phyloP scores from a whole-genome alignment of 1,139 yeast species.

The Meyerozyma smithsonii region DNA sequence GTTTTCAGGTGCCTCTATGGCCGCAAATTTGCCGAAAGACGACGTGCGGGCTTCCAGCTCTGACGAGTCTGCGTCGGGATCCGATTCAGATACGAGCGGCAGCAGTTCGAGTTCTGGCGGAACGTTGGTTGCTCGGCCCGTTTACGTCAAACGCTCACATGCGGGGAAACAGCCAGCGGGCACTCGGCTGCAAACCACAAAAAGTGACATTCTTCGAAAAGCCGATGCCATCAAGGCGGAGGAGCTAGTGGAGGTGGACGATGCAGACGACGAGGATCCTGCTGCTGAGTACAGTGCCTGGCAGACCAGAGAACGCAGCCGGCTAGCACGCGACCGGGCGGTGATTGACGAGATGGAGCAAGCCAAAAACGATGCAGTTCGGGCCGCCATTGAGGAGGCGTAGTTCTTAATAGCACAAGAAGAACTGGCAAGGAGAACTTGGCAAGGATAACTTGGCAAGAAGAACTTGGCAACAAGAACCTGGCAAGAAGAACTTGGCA shows the following conservation, averaged over 20 bases:
- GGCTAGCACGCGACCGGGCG: conserved; percentile 41
- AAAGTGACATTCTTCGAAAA: conserved; percentile 1
- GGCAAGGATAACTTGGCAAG: too few species aligned
- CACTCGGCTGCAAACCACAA: neutral
- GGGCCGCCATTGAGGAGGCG: too few species aligned
- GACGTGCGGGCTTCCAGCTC: neutral
- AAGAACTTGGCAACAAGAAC: too few species aligned
- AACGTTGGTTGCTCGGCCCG: conserved; percentile 2
- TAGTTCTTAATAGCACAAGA: too few species aligned
- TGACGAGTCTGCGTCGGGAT: neutral
- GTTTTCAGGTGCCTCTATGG: neutral
- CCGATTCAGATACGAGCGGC: neutral
- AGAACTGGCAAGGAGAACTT: too few species aligned
- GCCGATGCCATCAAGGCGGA: conserved; percentile 8
- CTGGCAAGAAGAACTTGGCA: too few species aligned
- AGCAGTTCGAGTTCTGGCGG: neutral
- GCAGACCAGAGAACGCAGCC: conserved; percentile 37
- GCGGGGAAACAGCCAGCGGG: neutral
- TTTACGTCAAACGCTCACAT: neutral
- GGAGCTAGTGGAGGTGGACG: conserved; percentile 34
- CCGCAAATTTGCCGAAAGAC: neutral
- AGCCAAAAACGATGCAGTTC: conserved; percentile 31
- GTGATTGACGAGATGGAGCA: conserved; percentile 28
- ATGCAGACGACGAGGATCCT: conserved; percentile 52
- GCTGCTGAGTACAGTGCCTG: conserved; percentile 42